Evolutionary conservation across 805 yeast species (phyloP).

Genomic region (Hanseniaspora opuntiae): DNA sequence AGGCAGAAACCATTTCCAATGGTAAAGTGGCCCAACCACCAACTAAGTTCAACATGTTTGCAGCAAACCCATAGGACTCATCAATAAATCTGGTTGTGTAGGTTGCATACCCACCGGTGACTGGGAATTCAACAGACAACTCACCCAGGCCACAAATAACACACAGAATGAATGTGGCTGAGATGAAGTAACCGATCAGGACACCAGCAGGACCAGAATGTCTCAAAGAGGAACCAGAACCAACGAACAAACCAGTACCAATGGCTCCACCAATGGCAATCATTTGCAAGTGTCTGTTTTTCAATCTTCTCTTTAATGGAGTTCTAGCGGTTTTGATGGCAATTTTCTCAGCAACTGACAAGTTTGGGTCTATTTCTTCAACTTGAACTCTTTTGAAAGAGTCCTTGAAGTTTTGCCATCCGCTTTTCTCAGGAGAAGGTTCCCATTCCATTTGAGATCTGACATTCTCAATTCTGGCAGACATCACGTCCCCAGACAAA

Average conservation of each 20-base stretch:
- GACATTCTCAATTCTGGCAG: constrained; percentile 6
- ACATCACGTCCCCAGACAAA: constrained; percentile 7
- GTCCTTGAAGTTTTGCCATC: constrained; percentile 35
- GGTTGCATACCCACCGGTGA: constrained; percentile 50
- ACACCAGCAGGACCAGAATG: constrained; percentile 59
- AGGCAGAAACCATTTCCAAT: constrained; percentile 39
- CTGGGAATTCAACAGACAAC: constrained; percentile 45
- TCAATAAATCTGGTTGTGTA: constrained; percentile 48
- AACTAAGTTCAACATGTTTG: constrained; percentile 43
- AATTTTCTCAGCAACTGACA: constrained; percentile 34
- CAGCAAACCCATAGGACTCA: constrained; percentile 48
- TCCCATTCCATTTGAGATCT: constrained; percentile 4
- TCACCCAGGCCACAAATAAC: constrained; percentile 53
- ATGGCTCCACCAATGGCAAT: constrained; percentile 60
- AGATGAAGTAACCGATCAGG: constrained; percentile 40
- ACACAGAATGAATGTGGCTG: constrained; percentile 44
- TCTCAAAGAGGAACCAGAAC: constrained; percentile 47
- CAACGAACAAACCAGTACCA: constrained; percentile 65
- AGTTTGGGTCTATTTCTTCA: constrained; percentile 28
- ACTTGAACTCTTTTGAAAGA: constrained; percentile 33
- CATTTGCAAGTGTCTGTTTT: constrained; percentile 46
- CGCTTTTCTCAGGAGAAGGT: neutral
- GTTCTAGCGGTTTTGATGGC: constrained; percentile 36
- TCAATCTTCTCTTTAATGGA: constrained; percentile 43
- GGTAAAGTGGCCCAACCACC: constrained; percentile 41